Base-by-base conservation (phyloP, 73 alveolate genomes). In the Uronychia setigera region DNA sequence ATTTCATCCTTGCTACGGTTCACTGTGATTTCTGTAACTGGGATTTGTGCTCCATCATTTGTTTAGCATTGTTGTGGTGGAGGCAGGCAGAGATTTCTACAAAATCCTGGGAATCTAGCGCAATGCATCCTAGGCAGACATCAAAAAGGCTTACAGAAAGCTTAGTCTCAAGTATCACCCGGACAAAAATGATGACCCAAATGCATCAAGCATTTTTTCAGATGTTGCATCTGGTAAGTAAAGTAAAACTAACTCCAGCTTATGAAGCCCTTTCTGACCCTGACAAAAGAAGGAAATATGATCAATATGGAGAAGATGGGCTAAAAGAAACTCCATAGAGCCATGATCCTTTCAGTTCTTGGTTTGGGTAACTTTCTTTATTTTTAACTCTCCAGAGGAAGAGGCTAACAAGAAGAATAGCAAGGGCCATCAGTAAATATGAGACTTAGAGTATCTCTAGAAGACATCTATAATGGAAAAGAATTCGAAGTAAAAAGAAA, bases 131-230 rank as follows among this genome's bases (percentile, higher is more conserved):
- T 97, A 95, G 60, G 79, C 92, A 27, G 99, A 95, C 29, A 97
- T 97, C 80, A 93, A 91, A 88, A 95, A 87, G 84, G 98, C 99
- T 31, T 97, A 92, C 92, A 92, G 96, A 86, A 94, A 95, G 81
- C 88, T 97, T 59, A 89, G 98, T 26, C 82, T 89, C 83, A 76
- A 89, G 85, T 95, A 96, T 80, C 99, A 97, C 82, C 99, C 99
- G 29, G 99, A 97, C 91, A 97, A 96, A 89, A 87, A 87, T 81
- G 94, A 94, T 80, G n/a, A 86, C 26, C 93, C 93, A n/a, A 28
- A 59, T 5, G 88, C 93, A n/a, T n/a, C n/a, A n/a, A n/a, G n/a
- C n/a, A n/a, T n/a, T n/a, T n/a, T n/a, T n/a, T 94, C 95, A 59
- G 98, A 95, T 32, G 95, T 96, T 57, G 94, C 96, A 0, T 86